Base-by-base conservation (phyloP, 345 rosid species). In the Turnera subulata region DNA sequence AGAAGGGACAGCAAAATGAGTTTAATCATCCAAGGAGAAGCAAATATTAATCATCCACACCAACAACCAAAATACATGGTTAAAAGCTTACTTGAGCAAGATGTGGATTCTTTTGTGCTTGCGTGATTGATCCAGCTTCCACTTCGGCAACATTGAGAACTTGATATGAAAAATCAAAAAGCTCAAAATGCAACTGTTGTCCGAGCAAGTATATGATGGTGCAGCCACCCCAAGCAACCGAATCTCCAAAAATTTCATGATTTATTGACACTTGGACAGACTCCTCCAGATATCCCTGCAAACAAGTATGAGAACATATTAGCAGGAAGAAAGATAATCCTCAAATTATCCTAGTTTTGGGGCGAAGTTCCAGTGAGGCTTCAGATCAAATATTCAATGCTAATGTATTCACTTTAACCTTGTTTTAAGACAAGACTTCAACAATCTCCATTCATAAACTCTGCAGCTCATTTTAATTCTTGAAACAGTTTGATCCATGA, bases 171-270 rank as follows among this genome's bases (percentile, higher is more conserved):
- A 94, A 94, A 74, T 90, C 96, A 59, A 94, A 90, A 46, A 88
- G 83, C 87, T 94, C 97, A 70, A 90, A 94, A 72, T 88, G 99
- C 70, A 94, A 84, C 76, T 90, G 95, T 58, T 93, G 99, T 20
- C 99, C 99, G 13, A 93, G 99, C 75, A 90, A 72, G 83, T 85
- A 90, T 37, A 90, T 84, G 62, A 93, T 82, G 56, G 99, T 93
- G 66, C 99, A 93, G 48, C 99, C 95, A 55, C 99, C 99, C 97
- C 99, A 90, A 43, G 99, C 96, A 59, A 90, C 78, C 11, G 96
- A 87, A 66, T 93, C 99, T 7, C 96, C 99, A 13, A 87, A 82
- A 58, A 77, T 66, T 62, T 90, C 92, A 16, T 78, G 75, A 68
- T 78, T 76, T 19, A 77, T 63, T 20, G 76, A 74, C 26, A 63